A percentile compares a stretch with the other conserved stretches of the same genome.
Evolutionary conservation across 1,284 basidiomycete genomes (phyloP).

Genomic region (Cryptococcus depauperatus): DNA sequence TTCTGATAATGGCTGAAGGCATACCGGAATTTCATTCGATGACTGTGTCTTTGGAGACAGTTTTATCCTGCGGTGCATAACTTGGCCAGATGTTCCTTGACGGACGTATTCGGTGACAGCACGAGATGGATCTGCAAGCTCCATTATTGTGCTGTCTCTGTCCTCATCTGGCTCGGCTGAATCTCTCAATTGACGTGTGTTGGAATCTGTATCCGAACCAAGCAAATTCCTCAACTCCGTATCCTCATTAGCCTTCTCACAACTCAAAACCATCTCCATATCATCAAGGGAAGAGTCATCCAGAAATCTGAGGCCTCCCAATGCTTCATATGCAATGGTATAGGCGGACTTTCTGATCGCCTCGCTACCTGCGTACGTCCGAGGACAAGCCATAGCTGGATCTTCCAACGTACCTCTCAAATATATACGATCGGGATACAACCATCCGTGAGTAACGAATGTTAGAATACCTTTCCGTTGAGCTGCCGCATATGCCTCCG

Average conservation of each 20-base stretch:
- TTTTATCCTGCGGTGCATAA: conserved; percentile 48
- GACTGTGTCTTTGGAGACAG: conserved; percentile 41
- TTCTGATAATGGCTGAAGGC: conserved; percentile 50
- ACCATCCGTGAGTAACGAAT: conserved; percentile 24
- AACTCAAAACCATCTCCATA: conserved; percentile 31
- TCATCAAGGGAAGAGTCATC: conserved; percentile 5
- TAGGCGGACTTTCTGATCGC: conserved; percentile 27
- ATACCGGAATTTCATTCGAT: conserved; percentile 37
- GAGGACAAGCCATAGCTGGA: conserved; percentile 22
- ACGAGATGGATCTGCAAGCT: conserved; percentile 36
- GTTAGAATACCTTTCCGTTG: conserved; percentile 23
- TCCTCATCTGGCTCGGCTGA: background rate
- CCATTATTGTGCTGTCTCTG: conserved; percentile 15
- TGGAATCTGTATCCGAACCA: conserved; percentile 3
- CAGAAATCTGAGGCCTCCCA: conserved; percentile 25
- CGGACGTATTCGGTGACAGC: conserved; percentile 62
- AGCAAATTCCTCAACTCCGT: conserved; percentile 14
- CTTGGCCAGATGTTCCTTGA: conserved; percentile 58
- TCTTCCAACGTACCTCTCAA: conserved; percentile 31
- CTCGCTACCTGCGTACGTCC: conserved; percentile 11
- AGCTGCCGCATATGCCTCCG: conserved; percentile 23
- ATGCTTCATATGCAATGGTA: conserved; percentile 39
- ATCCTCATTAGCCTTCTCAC: conserved; percentile 8
- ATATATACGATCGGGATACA: conserved; percentile 35
- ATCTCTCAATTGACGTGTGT: conserved; percentile 9